Evolutionary conservation across 164 flowering plant species (phyloP), one percentile per base, ranked within the genome.

Genomic region (Hamamelis virginiana): DNA sequence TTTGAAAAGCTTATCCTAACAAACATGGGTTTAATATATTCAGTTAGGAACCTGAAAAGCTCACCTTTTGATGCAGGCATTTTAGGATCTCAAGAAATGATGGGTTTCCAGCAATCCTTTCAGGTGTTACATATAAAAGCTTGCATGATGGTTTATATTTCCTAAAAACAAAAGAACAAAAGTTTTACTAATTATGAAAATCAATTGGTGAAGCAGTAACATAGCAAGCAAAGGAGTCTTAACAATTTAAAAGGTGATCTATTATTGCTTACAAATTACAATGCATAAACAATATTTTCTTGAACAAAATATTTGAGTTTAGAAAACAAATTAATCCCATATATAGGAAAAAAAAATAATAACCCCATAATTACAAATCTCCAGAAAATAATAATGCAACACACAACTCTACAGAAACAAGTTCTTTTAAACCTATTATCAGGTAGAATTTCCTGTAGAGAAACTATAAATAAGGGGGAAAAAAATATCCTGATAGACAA

Each of bases 101-200:
- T 22, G 63, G 22, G 66, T 84, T 95, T 48, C 97, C 97, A 74
- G 82, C 96, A 73, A 95, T 79, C 78, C 95, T 92, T 76, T 95
- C 98, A 65, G 99, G 99, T 73, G 99, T 95, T 52, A 91, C 97
- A 81, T 95, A 91, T 71, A 92, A 78, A 43, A 95, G 95, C 78
- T 95, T 95, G 82, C 98, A 92, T 48, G 97, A 89, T 27, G 99
- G 99, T 51, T 77, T 87, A 66, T 84, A 83, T 78, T 82, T 90
- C 77, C 98, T 95, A 62, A 2, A 72, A 76, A 62, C 21, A 59
- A 41, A 46, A 68, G 14, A 72, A 53, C 74, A 12, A 43, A 58
- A 22, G 59, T 6, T 25, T n/a, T n/a, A n/a, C n/a, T 22, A 45
- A 63, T 48, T 6, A 52, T 48, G 8, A 26, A 68, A 57, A 26